Base-by-base conservation (phyloP, 805 yeast species). In the Saccharomycopsis malanga region DNA sequence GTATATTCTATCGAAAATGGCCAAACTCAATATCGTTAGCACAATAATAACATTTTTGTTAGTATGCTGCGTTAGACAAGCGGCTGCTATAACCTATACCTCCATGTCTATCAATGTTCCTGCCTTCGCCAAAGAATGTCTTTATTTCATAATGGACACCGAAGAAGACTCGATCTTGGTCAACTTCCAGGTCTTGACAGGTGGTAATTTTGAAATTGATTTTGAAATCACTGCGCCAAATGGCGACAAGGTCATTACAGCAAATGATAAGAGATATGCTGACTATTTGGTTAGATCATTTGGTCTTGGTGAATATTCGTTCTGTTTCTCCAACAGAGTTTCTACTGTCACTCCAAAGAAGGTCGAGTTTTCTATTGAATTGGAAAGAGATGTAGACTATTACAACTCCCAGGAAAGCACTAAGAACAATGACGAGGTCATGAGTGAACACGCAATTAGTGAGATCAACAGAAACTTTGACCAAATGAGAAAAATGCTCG, bases 131-230 rank as follows among this genome's bases (percentile, higher is more conserved):
- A 68, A 66, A 45, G 75, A 71, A 53, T 71, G 76, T 55, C 55
- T 70, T 23, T 69, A 66, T 50, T 62, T 64, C 52, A 65, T 62
- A 46, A 50, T 71, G 49, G 41, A 48, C 17, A 50, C 58, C 35
- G 69, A 67, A 5, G 68, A 65, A 1, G 72, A 69, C 38, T 56
- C 72, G 1, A 40, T 53, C 12, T 44, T 51, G 25, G 50, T 53
- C 29, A 51, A 51, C 35, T 53, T 51, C 30, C 53, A 53, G 34
- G 86, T 80, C 45, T 72, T 79, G 56, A 72, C 76, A 42, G 86
- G 86, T 52, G 86, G 86, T 15, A 71, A 79, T 46, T 80, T 79
- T 56, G 85, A 80, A 60, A 74, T 80, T 46, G 83, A 80, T 59
- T 80, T 78, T 59, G 70, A 72, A 49, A 76, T 80, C 53, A 74